These are phyloP conservation scores for Drosera spatulata DNA, from an alignment of 179 eudicot species.

Conservation along the genomic window DNA sequence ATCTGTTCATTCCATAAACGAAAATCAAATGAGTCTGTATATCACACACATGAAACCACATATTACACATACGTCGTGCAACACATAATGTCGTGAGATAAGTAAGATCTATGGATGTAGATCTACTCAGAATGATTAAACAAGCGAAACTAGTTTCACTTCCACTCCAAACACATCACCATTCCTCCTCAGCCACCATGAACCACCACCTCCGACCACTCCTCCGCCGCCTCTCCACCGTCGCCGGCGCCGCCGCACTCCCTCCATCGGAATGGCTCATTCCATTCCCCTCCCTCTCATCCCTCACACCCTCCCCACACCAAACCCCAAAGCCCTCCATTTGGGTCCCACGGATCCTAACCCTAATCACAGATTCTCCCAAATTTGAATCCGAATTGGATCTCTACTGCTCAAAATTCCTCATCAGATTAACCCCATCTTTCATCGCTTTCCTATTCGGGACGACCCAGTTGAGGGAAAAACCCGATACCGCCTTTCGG, in stretches of 20 bases:
- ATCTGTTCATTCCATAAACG: too few species aligned
- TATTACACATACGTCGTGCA: too few species aligned
- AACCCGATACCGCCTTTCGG: conserved; percentile 42
- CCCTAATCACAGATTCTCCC: conserved; percentile 40
- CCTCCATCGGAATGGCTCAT: conserved; percentile 94
- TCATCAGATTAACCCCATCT: conserved; percentile 68
- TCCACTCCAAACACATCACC: too few species aligned
- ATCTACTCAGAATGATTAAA: too few species aligned
- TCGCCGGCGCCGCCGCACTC: conserved; percentile 17
- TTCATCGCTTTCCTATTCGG: conserved; percentile 52
- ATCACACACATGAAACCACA: too few species aligned
- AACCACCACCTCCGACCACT: too few species aligned
- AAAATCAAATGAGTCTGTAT: too few species aligned
- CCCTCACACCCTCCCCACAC: background rate
- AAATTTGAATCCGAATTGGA: conserved; percentile 46
- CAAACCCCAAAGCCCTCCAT: conserved; percentile 31
- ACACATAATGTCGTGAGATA: too few species aligned
- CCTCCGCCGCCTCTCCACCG: background rate
- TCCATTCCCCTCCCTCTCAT: conserved; percentile 56
- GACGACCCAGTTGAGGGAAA: conserved; percentile 26
- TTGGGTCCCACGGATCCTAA: conserved; percentile 60
- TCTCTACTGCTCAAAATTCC: conserved; percentile 39
- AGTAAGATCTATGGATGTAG: too few species aligned
- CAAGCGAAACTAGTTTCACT: too few species aligned
- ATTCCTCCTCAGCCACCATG: too few species aligned